These are phyloP conservation scores for Brassica incana DNA, from an alignment of 345 rosid species.

Conservation along the genomic window DNA sequence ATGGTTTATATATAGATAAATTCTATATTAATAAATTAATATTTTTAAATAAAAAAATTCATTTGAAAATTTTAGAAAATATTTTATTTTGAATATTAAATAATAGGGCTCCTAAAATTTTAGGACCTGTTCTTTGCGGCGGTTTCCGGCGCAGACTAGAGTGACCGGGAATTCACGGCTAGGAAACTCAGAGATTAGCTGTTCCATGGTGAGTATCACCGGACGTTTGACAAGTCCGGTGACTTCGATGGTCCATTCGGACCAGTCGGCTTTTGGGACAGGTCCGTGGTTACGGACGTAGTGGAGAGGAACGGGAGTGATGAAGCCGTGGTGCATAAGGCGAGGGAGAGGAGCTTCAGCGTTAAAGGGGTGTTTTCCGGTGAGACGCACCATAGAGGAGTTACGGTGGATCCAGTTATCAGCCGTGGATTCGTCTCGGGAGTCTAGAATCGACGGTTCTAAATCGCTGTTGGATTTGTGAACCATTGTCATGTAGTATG, in stretches of 20 bases:
- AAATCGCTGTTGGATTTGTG: constrained; percentile 57
- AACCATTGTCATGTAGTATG: constrained; percentile 47
- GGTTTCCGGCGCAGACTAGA: constrained; percentile 87
- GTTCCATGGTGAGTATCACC: constrained; percentile 71
- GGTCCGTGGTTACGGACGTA: constrained; percentile 92
- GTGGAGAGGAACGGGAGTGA: constrained; percentile 91
- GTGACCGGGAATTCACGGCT: constrained; percentile 75
- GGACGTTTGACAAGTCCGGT: constrained; percentile 77
- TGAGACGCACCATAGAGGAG: constrained; percentile 83
- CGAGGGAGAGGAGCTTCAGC: constrained; percentile 71
- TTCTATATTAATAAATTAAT: not conserved
- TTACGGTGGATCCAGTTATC: constrained; percentile 86
- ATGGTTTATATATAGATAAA: not conserved
- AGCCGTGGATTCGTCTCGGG: constrained; percentile 69
- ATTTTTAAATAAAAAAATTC: not conserved
- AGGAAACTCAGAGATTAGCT: constrained; percentile 59
- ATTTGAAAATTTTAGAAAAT: not conserved
- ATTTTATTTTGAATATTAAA: not conserved
- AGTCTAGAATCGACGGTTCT: constrained; percentile 66
- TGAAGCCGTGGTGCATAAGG: constrained; percentile 94
- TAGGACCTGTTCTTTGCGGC: constrained; percentile 66
- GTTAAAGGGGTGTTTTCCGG: constrained; percentile 97
- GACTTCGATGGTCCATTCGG: constrained; percentile 73
- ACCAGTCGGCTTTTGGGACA: constrained; percentile 70
- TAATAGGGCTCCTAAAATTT: not conserved